These are phyloP conservation scores for Cerrena zonata DNA, from an alignment of 1,284 basidiomycete species.

Conservation along the genomic window DNA sequence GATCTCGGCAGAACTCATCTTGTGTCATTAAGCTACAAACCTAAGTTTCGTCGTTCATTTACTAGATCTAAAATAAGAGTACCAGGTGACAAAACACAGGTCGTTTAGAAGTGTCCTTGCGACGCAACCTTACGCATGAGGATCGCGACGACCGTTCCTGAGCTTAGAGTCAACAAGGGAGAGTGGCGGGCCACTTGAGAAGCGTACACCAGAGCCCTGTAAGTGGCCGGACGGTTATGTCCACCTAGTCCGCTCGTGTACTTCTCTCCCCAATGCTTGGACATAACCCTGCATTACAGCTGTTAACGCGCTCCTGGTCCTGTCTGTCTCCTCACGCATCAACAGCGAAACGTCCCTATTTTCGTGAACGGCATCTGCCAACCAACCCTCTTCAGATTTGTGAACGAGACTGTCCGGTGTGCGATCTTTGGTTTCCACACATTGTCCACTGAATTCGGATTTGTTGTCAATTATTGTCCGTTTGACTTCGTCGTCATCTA, in stretches of 20 bases:
- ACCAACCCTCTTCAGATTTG: slow-evolving; percentile 8
- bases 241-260: not conserved
- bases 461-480: slow-evolving; percentile 13
- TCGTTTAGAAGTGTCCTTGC: too few relatives aligned
- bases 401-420: slow-evolving; percentile 1
- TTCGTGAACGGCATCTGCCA: slow-evolving; percentile 3
- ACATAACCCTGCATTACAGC: slow-evolving; percentile 54
- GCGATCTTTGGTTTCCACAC: not conserved
- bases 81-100: too few relatives aligned
- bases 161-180: too few relatives aligned
- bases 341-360: not conserved
- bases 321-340: slow-evolving; percentile 23
- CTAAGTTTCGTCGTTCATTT: too few relatives aligned
- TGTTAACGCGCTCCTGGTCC: slow-evolving; percentile 51
- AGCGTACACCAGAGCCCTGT: too few relatives aligned
- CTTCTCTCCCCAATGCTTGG: slow-evolving; percentile 43
- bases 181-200: too few relatives aligned
- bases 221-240: too few relatives aligned
- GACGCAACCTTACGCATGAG: too few relatives aligned
- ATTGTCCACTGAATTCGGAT: not conserved
- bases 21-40: too few relatives aligned
- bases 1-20: too few relatives aligned
- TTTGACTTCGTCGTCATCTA: slow-evolving; percentile 41
- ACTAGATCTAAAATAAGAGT: too few relatives aligned
- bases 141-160: too few relatives aligned